These are phyloP conservation scores for Crithidia expoeki DNA, from an alignment of 208 protist genomes.

Conservation along the genomic window DNA sequence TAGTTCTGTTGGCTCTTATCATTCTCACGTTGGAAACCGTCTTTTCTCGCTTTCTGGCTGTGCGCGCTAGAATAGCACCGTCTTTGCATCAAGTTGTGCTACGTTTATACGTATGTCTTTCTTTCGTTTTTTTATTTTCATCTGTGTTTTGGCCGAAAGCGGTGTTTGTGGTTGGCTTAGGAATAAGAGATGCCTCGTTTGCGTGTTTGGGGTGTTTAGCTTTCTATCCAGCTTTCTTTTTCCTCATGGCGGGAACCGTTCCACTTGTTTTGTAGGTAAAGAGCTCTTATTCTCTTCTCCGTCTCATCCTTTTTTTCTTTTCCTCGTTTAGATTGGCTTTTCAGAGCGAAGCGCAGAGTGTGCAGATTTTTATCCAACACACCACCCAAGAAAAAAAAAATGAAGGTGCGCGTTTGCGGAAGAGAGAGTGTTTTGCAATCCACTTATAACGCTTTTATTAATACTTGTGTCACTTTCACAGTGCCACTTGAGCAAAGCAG, in stretches of 20 bases:
- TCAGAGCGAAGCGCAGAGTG: background rate
- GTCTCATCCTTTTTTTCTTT: background rate
- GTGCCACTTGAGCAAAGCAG: too few species aligned
- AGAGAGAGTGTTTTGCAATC: background rate
- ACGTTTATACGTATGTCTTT: background rate
- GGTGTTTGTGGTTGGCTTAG: too few species aligned
- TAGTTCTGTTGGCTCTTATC: background rate
- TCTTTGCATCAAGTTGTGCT: background rate
- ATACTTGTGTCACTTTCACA: too few species aligned
- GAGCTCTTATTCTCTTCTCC: too few species aligned
- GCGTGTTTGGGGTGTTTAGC: too few species aligned
- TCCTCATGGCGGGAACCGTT: background rate
- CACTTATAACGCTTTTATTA: background rate
- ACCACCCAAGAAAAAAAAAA: constrained; percentile 3
- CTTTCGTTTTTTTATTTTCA: too few species aligned
- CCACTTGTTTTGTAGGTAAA: background rate
- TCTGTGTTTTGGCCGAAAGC: too few species aligned
- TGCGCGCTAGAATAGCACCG: background rate
- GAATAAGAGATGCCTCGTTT: too few species aligned
- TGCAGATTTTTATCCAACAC: background rate
- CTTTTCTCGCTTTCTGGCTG: background rate
- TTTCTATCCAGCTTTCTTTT: too few species aligned
- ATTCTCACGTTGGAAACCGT: constrained; percentile 1
- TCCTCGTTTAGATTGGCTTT: background rate
- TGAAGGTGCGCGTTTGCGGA: background rate